A percentile compares a stretch with the other conserved stretches of the same genome.
Evolutionary conservation across 148 eudicot species (phyloP).

Genomic region (Tetragonia tetragonoides): DNA sequence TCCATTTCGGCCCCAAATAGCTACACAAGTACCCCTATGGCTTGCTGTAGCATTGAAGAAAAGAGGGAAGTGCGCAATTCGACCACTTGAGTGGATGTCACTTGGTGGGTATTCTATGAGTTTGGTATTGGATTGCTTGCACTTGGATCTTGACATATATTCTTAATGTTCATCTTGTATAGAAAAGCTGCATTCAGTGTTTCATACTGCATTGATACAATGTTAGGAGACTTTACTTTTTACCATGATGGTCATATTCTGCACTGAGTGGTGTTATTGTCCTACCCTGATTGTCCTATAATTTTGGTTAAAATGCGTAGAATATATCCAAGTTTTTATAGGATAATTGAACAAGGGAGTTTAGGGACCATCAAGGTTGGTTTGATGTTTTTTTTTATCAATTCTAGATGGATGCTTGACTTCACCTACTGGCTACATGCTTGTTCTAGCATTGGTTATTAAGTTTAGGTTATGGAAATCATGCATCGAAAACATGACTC

Average conservation of each 20-base stretch:
- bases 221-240: background rate
- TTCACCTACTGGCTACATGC: background rate
- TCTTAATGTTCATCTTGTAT: background rate
- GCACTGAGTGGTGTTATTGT: background rate
- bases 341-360: background rate
- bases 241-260: background rate
- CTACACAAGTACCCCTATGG: constrained; percentile 80
- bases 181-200: background rate
- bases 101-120: constrained; percentile 48
- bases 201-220: background rate
- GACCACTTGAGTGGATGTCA: constrained; percentile 86
- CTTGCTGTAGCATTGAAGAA: constrained; percentile 90
- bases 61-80: constrained; percentile 90
- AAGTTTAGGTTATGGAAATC: background rate
- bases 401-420: background rate
- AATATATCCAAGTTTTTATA: background rate
- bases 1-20: constrained; percentile 78
- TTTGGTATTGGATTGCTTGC: background rate
- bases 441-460: background rate
- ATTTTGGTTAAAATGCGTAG: background rate
- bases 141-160: background rate
- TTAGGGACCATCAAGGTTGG: background rate
- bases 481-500: background rate
- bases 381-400: background rate
- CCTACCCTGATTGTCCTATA: background rate